phyloP scores from a whole-genome alignment of 225 moss, liverwort and hornwort species.

The Physcomitrellopsis africana region DNA sequence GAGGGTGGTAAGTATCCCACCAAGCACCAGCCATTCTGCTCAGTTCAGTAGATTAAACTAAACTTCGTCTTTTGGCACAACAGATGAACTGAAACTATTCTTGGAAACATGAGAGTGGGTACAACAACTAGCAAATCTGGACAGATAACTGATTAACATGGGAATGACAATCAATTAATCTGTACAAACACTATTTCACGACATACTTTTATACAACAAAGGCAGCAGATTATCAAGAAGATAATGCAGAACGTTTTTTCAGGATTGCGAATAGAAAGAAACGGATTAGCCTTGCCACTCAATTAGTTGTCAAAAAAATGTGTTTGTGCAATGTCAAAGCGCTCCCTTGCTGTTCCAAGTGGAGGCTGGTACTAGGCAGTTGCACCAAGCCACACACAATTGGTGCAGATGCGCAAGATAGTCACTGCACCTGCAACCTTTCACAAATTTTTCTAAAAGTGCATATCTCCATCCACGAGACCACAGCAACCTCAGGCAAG shows the following conservation, averaged over 20 bases:
- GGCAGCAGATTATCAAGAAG: constrained; percentile 13
- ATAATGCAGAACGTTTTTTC: constrained; percentile 34
- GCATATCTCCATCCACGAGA: neutral
- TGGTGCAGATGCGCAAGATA: neutral
- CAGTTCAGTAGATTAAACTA: too few relatives aligned
- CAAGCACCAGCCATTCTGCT: too few relatives aligned
- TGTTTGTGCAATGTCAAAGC: constrained; percentile 26
- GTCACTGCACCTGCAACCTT: neutral
- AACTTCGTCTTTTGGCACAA: too few relatives aligned
- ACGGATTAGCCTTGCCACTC: constrained; percentile 32
- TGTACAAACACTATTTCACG: too few relatives aligned
- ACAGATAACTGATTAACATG: too few relatives aligned
- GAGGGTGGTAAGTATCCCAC: too few relatives aligned
- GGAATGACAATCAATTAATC: too few relatives aligned
- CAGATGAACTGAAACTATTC: too few relatives aligned
- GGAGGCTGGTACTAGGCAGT: neutral
- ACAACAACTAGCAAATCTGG: too few relatives aligned
- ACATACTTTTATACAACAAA: neutral
- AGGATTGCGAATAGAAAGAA: constrained; percentile 26
- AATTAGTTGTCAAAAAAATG: constrained; percentile 39
- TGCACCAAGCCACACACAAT: constrained; percentile 9
- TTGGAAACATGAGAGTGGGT: too few relatives aligned
- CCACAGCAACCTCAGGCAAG: neutral
- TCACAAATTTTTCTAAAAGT: constrained; percentile 18
- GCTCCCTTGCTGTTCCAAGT: constrained; percentile 11